Evolutionary conservation across 2,329 filamentous ascomycete genomes (phyloP).

Genomic region (Ascochyta koolunga): DNA sequence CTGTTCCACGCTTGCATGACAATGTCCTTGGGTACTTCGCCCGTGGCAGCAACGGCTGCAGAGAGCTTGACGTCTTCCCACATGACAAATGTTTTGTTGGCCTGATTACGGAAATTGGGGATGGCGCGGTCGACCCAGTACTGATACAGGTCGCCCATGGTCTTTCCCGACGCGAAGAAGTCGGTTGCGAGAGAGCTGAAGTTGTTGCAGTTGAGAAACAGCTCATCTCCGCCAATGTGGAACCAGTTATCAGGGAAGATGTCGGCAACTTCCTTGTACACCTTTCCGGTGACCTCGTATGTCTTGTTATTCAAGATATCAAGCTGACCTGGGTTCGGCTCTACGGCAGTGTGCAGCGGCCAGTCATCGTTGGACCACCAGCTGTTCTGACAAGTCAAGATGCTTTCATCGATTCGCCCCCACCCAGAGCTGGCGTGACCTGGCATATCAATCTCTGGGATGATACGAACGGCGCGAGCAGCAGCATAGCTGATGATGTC

Average conservation of each 20-base stretch:
- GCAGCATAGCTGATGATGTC: conserved; percentile 58
- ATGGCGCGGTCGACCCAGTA: conserved; percentile 61
- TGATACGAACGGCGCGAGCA: conserved; percentile 63
- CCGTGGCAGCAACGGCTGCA: conserved; percentile 51
- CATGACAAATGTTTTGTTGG: conserved; percentile 61
- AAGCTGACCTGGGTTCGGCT: conserved; percentile 63
- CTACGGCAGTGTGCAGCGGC: conserved; percentile 60
- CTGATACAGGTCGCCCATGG: conserved; percentile 60
- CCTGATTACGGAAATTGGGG: conserved; percentile 56
- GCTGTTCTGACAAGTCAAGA: conserved; percentile 62
- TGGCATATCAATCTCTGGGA: conserved; percentile 69
- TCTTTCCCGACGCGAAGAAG: conserved; percentile 59
- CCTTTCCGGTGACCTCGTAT: conserved; percentile 60
- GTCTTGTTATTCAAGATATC: conserved; percentile 63
- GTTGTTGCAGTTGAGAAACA: conserved; percentile 64
- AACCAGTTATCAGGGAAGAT: conserved; percentile 61
- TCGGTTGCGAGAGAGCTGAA: conserved; percentile 57
- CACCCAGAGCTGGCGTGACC: conserved; percentile 63
- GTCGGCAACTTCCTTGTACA: conserved; percentile 60
- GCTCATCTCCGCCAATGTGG: conserved; percentile 63
- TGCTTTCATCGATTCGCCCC: conserved; percentile 62
- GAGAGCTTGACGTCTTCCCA: conserved; percentile 62
- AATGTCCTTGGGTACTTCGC: conserved; percentile 57
- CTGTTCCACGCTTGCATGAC: conserved; percentile 64
- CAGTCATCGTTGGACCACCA: conserved; percentile 68